These are phyloP conservation scores for Trichomonas gallinae DNA, from an alignment of 208 protist species.

Conservation along the genomic window DNA sequence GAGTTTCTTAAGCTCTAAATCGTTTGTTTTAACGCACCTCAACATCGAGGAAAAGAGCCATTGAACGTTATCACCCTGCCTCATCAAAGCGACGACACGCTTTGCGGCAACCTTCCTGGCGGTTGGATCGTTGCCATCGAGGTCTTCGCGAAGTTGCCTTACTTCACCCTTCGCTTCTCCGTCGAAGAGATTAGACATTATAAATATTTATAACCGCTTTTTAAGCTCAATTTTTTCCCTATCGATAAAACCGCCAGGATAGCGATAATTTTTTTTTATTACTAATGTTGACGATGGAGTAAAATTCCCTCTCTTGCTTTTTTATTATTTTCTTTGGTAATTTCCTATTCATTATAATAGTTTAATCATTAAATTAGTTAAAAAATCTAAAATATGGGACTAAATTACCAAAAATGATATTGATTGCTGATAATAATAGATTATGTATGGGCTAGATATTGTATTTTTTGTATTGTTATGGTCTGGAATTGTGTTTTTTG, in stretches of 20 bases:
- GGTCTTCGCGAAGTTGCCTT: not conserved
- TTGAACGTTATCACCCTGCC: conserved; percentile 11
- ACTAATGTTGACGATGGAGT: not conserved
- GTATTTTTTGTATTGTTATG: no score
- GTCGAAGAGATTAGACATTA: not conserved
- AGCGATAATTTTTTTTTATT: not conserved
- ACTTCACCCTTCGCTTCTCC: conserved; percentile 1
- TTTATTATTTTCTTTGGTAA: no score
- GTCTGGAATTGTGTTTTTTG: no score
- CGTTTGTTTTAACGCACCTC: not conserved
- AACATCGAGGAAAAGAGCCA: not conserved
- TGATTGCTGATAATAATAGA: no score
- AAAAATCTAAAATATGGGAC: no score
- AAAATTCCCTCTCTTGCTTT: no score
- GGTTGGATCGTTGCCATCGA: not conserved
- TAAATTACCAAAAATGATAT: no score
- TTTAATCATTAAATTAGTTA: no score
- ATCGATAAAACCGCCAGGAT: not conserved
- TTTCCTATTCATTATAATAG: no score
- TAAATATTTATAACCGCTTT: not conserved
- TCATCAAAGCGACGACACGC: not conserved
- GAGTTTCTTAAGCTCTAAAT: not conserved
- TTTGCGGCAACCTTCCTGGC: not conserved
- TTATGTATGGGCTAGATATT: no score
- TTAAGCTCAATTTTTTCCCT: not conserved